Evolutionary conservation across 768 basidiomycete species (phyloP).

Genomic region (Amanita rimosa): DNA sequence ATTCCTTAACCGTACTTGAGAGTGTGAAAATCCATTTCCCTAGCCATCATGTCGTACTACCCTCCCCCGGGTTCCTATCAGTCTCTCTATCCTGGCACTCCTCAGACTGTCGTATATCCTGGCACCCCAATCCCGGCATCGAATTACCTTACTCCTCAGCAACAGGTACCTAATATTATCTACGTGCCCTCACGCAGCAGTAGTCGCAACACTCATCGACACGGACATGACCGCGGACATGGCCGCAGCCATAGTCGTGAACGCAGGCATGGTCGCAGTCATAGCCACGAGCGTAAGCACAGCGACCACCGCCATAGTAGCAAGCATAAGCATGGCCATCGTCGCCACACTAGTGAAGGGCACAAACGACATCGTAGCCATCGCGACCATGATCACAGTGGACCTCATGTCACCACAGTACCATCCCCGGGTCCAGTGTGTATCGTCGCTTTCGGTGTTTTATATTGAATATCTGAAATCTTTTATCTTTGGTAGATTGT

Average conservation of each 20-base stretch:
- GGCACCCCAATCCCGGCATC: background rate
- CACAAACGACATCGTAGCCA: conserved; percentile 15
- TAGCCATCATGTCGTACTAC: conserved; percentile 24
- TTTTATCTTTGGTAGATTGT: background rate
- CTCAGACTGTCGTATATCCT: conserved; percentile 1
- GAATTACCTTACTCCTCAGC: conserved; percentile 7
- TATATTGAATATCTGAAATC: background rate
- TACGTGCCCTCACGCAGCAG: conserved; percentile 4
- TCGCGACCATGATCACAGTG: conserved; percentile 15
- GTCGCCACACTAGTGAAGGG: conserved; percentile 11
- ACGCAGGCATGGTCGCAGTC: background rate
- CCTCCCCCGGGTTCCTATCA: conserved; percentile 25
- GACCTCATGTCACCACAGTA: conserved; percentile 12
- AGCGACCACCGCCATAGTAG: background rate
- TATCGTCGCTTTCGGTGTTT: background rate
- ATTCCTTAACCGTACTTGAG: background rate
- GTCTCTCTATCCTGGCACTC: conserved; percentile 20
- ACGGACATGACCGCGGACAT: conserved; percentile 12
- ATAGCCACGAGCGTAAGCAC: background rate
- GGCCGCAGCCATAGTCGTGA: conserved; percentile 5
- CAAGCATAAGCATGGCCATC: background rate
- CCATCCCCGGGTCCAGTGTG: conserved; percentile 13
- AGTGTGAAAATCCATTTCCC: background rate
- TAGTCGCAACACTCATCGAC: conserved; percentile 4
- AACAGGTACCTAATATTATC: conserved; percentile 6